phyloP scores from a whole-genome alignment of 768 basidiomycete genomes.

The Scleroderma bovista region DNA sequence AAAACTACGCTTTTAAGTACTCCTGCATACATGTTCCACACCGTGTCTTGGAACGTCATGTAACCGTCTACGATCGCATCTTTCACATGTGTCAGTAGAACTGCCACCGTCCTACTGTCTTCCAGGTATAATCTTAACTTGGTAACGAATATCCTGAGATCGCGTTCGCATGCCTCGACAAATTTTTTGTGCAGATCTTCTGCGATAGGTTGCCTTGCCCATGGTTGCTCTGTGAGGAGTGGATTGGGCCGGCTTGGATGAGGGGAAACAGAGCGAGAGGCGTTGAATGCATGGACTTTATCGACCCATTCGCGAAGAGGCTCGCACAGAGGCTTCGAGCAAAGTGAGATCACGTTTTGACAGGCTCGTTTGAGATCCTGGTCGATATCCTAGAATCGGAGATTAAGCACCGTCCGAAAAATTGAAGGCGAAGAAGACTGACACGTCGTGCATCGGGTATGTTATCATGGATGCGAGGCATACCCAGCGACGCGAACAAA shows the following conservation, averaged over 20 bases:
- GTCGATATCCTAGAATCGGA: slow-evolving; percentile 69
- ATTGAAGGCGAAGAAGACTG: not conserved
- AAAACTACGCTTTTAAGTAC: slow-evolving; percentile 29
- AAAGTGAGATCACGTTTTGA: slow-evolving; percentile 72
- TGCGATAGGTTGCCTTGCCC: slow-evolving; percentile 47
- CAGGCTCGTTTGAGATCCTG: slow-evolving; percentile 78
- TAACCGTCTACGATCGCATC: slow-evolving; percentile 75
- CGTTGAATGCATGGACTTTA: slow-evolving; percentile 35
- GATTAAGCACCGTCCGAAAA: not conserved
- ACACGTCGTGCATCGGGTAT: slow-evolving; percentile 73
- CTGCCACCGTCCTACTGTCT: slow-evolving; percentile 69
- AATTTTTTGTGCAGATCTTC: slow-evolving; percentile 51
- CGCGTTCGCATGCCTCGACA: slow-evolving; percentile 46
- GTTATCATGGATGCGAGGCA: slow-evolving; percentile 54
- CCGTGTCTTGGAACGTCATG: slow-evolving; percentile 61
- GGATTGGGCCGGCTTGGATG: slow-evolving; percentile 18
- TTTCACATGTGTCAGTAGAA: slow-evolving; percentile 72
- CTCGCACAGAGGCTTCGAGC: slow-evolving; percentile 50
- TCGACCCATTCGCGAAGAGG: slow-evolving; percentile 63
- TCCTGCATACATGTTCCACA: slow-evolving; percentile 44
- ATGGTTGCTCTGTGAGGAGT: slow-evolving; percentile 36
- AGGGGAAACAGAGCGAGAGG: slow-evolving; percentile 14
- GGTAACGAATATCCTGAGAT: slow-evolving; percentile 48
- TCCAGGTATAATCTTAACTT: slow-evolving; percentile 74
- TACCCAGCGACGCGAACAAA: slow-evolving; percentile 64